Evolutionary conservation across 306 rosid species (phyloP), one percentile per base, ranked within the genome.

Genomic region (Abrus pulchellus): DNA sequence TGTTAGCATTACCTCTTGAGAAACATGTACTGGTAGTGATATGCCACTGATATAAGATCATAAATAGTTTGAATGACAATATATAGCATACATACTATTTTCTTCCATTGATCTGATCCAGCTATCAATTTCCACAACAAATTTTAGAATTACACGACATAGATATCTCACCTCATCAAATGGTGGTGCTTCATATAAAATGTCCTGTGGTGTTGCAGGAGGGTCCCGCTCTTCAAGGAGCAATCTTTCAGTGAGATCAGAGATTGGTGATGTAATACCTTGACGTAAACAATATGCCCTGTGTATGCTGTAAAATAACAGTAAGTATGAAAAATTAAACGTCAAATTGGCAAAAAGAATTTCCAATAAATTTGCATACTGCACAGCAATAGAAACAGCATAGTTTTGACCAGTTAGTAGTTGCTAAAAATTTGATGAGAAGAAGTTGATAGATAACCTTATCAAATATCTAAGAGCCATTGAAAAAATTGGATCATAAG

Each of bases 401-500:
- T 41, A 48, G n/a, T 34, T 65, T 36, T 63, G 34, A 69, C 36
- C 40, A 28, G 9, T 20, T 20, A 20, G 20, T 20, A 20, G 20
- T 30, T 48, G 69, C 52, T 74, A 34, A 4, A 70, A 81, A 63
- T 44, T 59, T 47, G 59, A 72, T 7, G 45, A 79, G 61, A 73
- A 52, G 30, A 73, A 62, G 38, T 30, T 62, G 67, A 81, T 55
- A 78, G 59, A 72, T 70, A 66, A 95, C 99, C 97, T 96, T 92
- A 92, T 96, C 87, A 96, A 86, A 91, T 96, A 96, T 90, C 93
- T 90, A 82, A 96, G 86, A 11, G 98, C 85, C 99, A 96, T 89
- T 4, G 98, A 96, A 85, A 96, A 92, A 74, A 92, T 54, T 7
- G 99, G 93, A 87, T 96, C 99, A 64, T 96, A 96, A n/a, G 99